A percentile compares a stretch with the other conserved stretches of the same genome.
Conservation (phyloP, 129 eudicot species). For the Kitagawia praeruptora region DNA sequence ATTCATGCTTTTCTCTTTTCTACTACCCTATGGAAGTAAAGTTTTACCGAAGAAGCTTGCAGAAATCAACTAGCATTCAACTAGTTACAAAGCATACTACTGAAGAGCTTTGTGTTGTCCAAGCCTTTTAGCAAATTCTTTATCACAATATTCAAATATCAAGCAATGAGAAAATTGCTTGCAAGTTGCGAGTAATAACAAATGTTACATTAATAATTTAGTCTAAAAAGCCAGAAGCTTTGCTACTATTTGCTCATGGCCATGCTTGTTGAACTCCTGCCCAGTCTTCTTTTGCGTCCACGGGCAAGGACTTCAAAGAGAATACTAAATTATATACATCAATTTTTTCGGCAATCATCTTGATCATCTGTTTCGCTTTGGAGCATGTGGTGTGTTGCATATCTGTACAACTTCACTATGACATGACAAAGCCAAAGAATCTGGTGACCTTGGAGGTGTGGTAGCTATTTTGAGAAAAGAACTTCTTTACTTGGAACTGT, state of each 20-base stretch:
- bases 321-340: constrained; percentile 25
- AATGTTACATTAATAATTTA: background rate
- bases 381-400: constrained; percentile 53
- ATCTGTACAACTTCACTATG: constrained; percentile 75
- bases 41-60: background rate
- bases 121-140: background rate
- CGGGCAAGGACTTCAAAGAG: background rate
- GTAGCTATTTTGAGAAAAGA: background rate
- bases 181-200: background rate
- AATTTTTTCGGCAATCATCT: constrained; percentile 17
- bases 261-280: background rate
- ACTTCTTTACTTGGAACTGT: background rate
- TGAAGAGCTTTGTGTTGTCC: constrained; percentile 14
- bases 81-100: background rate
- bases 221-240: background rate
- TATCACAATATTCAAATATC: constrained; percentile 17
- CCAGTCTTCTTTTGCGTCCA: background rate
- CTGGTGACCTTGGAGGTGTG: constrained; percentile 14
- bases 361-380: constrained; percentile 28
- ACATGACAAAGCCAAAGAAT: constrained; percentile 27
- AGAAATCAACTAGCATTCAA: background rate
- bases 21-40: too few relatives aligned
- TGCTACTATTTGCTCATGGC: background rate
- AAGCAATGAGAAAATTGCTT: constrained; percentile 1
- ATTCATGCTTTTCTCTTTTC: background rate